Evolutionary conservation across 208 protist genomes (phyloP), one percentile per base, ranked within the genome.

Genomic region (Strigomonas culicis): DNA sequence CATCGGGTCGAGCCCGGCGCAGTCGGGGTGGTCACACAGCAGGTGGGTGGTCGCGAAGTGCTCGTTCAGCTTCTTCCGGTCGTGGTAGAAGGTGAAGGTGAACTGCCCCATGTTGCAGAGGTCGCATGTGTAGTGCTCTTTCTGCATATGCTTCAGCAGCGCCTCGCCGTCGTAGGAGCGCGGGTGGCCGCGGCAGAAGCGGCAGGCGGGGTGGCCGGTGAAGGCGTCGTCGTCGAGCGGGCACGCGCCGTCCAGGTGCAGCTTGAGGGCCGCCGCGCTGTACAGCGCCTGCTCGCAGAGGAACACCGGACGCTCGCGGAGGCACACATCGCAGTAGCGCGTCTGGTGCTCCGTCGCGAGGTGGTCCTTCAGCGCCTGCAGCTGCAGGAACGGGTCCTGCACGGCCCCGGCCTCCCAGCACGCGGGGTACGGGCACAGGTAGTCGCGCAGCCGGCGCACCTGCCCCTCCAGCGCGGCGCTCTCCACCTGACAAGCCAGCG

Each of bases 111-210:
- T 77, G 62, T 92, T 92, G 75, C 91, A 97, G 21, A 94, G 44
- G 62, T 97, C 88, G 66, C 91, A 97, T 0, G 88, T 86, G 66
- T 94, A 92, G 84, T 97, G 91, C 22, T 80, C 63, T n/a, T 87
- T 62, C 58, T 80, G 79, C 91, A 97, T 97, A 74, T 97, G 91
- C 68, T 88, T 83, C 8, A 94, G 66, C 43, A 97, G 65, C 34
- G 80, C 66, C 66, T 94, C 91, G 24, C 84, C 84, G 59, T 95
- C 86, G 63, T 94, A 94, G 66, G 93, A 92, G 24, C 57, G 67
- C 6, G 61, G 64, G 0, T 55, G n/a, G 28, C 41, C 15, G 28
- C 72, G 68, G 65, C 91, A 97, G 66, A 97, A 97, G 36, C 66
- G 71, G 66, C 91, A 97, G 21, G 60, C 72, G 11, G 88, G 86